Percentiles rank a stretch among this genome's conserved stretches.
These are phyloP conservation scores for Andrographis paniculata DNA, from an alignment of 305 asterid species.

Conservation along the genomic window DNA sequence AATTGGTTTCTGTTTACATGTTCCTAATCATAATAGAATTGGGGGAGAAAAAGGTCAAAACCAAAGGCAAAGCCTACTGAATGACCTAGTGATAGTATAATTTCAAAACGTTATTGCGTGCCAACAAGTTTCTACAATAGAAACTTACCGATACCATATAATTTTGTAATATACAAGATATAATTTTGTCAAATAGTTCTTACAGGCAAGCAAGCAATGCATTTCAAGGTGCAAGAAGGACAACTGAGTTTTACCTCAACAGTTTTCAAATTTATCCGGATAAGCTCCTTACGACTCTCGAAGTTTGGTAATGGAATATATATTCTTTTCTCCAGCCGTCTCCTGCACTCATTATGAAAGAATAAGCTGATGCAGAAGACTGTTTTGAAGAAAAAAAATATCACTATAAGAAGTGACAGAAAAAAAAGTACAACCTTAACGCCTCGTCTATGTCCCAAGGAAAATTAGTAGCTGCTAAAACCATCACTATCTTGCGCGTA, in stretches of 20 bases:
- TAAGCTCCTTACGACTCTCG: slow-evolving; percentile 87
- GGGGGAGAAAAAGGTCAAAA: too few relatives aligned
- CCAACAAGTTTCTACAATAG: too few relatives aligned
- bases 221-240: not conserved
- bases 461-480: slow-evolving; percentile 98
- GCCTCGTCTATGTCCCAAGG: slow-evolving; percentile 99
- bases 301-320: slow-evolving; percentile 94
- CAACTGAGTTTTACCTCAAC: slow-evolving; percentile 53
- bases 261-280: slow-evolving; percentile 75
- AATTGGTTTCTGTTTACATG: too few relatives aligned
- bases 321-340: slow-evolving; percentile 85
- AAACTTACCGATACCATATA: too few relatives aligned
- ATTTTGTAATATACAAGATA: too few relatives aligned
- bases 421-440: slow-evolving; percentile 46
- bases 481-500: slow-evolving; percentile 92
- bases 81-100: too few relatives aligned
- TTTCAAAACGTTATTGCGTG: too few relatives aligned
- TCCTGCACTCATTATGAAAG: slow-evolving; percentile 35
- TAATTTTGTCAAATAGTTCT: too few relatives aligned
- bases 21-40: too few relatives aligned
- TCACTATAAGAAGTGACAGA: slow-evolving; percentile 9
- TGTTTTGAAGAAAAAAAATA: slow-evolving; percentile 2
- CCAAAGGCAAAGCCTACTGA: too few relatives aligned
- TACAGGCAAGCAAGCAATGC: not conserved
- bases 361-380: slow-evolving; percentile 12